Percentiles rank a stretch among this genome's conserved stretches.
phyloP scores from a whole-genome alignment of 345 rosid genomes.

The Aquilaria yunnanensis region DNA sequence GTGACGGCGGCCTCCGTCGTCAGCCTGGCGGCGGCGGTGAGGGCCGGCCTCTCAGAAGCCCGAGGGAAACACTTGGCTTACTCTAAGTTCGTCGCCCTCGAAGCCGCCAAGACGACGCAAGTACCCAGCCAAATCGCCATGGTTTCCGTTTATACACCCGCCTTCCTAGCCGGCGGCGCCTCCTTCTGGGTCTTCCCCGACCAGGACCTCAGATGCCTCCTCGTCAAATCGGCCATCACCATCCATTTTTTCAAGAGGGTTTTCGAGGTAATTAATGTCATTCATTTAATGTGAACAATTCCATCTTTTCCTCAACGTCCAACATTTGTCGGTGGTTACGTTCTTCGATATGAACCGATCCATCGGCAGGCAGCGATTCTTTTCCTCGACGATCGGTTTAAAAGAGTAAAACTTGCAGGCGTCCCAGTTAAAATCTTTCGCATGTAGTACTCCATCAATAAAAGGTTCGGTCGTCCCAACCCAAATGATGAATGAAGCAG shows the following conservation, averaged over 20 bases:
- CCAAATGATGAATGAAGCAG: too few relatives aligned
- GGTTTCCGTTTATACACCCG: slow-evolving; percentile 50
- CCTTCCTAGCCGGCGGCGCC: slow-evolving; percentile 43
- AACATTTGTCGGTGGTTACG: too few relatives aligned
- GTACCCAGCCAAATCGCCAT: slow-evolving; percentile 54
- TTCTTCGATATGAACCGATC: too few relatives aligned
- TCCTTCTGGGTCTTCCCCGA: slow-evolving; percentile 44
- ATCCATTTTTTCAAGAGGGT: slow-evolving; percentile 72
- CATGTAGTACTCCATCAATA: too few relatives aligned
- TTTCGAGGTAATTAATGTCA: slow-evolving; percentile 30
- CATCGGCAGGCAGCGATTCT: too few relatives aligned
- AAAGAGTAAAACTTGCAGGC: too few relatives aligned
- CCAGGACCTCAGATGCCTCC: slow-evolving; percentile 36
- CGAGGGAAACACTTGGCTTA: slow-evolving; percentile 45
- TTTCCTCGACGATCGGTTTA: too few relatives aligned
- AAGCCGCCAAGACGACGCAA: neutral
- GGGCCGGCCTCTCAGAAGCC: slow-evolving; percentile 34
- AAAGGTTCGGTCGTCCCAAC: too few relatives aligned
- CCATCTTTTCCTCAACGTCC: too few relatives aligned
- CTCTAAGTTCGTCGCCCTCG: slow-evolving; percentile 42
- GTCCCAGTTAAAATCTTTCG: too few relatives aligned
- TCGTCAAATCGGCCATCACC: slow-evolving; percentile 44
- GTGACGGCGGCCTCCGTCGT: slow-evolving; percentile 30
- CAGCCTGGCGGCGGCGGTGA: slow-evolving; percentile 22
- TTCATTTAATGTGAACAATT: too few relatives aligned